Percentiles rank a stretch among this genome's conserved stretches.
Conservation (phyloP, 1,284 basidiomycete species). For the Apiotrichum akiyoshidainum region DNA sequence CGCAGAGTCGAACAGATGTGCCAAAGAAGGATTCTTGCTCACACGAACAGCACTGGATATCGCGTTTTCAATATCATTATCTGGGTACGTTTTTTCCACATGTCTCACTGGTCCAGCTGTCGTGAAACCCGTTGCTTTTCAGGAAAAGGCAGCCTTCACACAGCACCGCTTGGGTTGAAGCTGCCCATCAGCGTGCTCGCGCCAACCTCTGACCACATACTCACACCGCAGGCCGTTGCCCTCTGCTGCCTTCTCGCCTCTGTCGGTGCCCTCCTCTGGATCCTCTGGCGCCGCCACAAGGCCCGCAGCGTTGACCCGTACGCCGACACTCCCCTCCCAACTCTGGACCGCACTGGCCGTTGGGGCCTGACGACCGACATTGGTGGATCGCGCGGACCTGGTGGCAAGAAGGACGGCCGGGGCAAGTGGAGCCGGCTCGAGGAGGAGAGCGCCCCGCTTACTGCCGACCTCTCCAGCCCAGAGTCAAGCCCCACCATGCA, state of each 20-base stretch:
- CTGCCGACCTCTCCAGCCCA: not conserved
- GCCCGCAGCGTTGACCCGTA: not conserved
- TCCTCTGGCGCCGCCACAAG: not conserved
- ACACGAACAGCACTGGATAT: too few species aligned
- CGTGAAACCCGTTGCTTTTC: too few species aligned
- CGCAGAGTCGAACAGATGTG: too few species aligned
- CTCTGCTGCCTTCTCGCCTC: not conserved
- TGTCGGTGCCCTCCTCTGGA: not conserved
- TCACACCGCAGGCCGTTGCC: not conserved
- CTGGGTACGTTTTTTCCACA: too few species aligned
- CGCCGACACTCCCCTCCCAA: constrained; percentile 2
- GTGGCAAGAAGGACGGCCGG: not conserved
- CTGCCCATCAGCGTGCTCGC: too few species aligned
- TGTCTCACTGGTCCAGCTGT: too few species aligned
- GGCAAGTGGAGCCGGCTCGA: constrained; percentile 2
- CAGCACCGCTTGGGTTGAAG: too few species aligned
- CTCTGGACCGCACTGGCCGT: not conserved
- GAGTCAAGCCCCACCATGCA: not conserved
- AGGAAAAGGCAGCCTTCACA: too few species aligned
- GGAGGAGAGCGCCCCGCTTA: constrained; percentile 3
- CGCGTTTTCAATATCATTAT: too few species aligned
- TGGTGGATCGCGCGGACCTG: not conserved
- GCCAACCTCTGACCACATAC: not conserved
- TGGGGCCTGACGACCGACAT: not conserved
- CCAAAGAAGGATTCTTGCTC: too few species aligned